These are phyloP conservation scores for Akanthomyces dipterigenus DNA, from an alignment of 2,329 filamentous ascomycete species.

Conservation along the genomic window DNA sequence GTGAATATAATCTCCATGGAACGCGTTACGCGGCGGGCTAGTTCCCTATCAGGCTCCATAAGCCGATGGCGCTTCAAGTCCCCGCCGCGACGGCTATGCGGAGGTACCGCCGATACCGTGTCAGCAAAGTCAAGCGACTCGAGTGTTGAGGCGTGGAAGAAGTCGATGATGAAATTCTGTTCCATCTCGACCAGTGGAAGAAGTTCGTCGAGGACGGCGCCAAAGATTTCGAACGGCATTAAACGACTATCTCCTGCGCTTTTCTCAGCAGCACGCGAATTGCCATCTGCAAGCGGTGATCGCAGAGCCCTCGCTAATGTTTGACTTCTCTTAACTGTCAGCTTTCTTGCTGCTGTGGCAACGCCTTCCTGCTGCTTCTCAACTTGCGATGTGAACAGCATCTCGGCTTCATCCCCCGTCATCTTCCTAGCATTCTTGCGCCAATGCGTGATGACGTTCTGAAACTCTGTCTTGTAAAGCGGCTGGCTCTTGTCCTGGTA, in stretches of 20 bases:
- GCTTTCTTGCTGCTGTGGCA: slow-evolving; percentile 71
- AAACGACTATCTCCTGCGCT: slow-evolving; percentile 56
- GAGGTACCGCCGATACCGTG: slow-evolving; percentile 57
- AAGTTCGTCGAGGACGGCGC: slow-evolving; percentile 72
- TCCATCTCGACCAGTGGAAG: slow-evolving; percentile 81
- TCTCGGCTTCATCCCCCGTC: slow-evolving; percentile 68
- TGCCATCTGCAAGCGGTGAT: slow-evolving; percentile 58
- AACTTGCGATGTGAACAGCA: slow-evolving; percentile 76
- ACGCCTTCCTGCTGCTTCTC: slow-evolving; percentile 82
- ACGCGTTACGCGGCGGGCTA: slow-evolving; percentile 77
- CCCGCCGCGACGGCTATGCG: slow-evolving; percentile 61
- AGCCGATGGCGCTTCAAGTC: slow-evolving; percentile 68
- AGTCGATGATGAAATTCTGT: slow-evolving; percentile 95
- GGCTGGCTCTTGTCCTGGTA: slow-evolving; percentile 73
- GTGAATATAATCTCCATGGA: slow-evolving; percentile 85
- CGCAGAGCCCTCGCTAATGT: slow-evolving; percentile 71
- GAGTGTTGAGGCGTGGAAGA: slow-evolving; percentile 89
- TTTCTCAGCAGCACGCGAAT: slow-evolving; percentile 47
- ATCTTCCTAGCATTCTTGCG: slow-evolving; percentile 71
- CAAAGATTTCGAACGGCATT: slow-evolving; percentile 75
- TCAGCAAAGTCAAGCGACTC: slow-evolving; percentile 80
- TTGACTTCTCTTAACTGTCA: slow-evolving; percentile 91
- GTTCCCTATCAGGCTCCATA: slow-evolving; percentile 81
- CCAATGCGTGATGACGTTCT: slow-evolving; percentile 70
- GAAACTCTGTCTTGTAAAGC: slow-evolving; percentile 77